A percentile compares a stretch with the other conserved stretches of the same genome.
Evolutionary conservation across 148 eudicot species (phyloP).

Genomic region (Fagopyrum homotropicum): DNA sequence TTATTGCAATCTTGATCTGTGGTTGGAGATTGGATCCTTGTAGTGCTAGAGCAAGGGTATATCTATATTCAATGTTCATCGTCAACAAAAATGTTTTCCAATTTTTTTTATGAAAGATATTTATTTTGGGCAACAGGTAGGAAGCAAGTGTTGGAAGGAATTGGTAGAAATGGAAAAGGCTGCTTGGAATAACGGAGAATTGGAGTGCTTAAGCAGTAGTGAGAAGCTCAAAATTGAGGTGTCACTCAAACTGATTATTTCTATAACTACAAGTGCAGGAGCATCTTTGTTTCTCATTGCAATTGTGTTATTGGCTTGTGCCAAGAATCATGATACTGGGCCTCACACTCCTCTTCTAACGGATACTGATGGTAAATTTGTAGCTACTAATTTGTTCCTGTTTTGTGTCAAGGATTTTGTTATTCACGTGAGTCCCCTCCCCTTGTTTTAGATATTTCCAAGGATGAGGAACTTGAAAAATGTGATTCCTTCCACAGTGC

Average conservation of each 20-base stretch:
- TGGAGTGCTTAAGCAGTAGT: background rate
- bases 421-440: background rate
- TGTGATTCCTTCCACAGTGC: background rate
- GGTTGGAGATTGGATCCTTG: background rate
- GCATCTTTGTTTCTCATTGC: slow-evolving; percentile 1
- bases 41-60: background rate
- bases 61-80: background rate
- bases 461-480: background rate
- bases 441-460: background rate
- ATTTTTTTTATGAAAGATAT: background rate
- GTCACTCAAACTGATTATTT: background rate
- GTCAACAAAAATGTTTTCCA: background rate
- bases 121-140: background rate
- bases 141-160: background rate
- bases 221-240: background rate
- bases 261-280: background rate
- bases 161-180: background rate
- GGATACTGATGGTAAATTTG: background rate
- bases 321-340: background rate
- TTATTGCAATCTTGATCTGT: background rate
- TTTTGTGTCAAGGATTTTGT: background rate
- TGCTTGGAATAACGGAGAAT: background rate
- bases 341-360: background rate
- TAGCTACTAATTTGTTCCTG: background rate
- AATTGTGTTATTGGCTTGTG: background rate